Conservation (phyloP, 1,284 basidiomycete species). For the Apiotrichum akiyoshidainum region DNA sequence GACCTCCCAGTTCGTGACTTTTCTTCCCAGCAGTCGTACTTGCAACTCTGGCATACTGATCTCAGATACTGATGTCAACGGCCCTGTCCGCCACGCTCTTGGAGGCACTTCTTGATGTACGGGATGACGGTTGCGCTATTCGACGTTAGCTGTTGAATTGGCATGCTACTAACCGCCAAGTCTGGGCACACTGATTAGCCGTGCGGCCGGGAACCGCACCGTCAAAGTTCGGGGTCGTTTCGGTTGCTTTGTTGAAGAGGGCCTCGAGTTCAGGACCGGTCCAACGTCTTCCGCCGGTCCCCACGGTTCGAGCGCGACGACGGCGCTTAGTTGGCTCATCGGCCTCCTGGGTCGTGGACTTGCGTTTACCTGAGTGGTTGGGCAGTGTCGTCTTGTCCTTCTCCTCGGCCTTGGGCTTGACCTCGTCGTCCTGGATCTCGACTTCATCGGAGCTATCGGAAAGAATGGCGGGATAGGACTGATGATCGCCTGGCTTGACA, state of each 20-base stretch:
- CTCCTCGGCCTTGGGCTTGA: too few relatives aligned
- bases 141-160: too few relatives aligned
- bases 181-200: slow-evolving; percentile 9
- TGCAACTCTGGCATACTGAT: too few relatives aligned
- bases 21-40: too few relatives aligned
- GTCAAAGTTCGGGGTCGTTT: not conserved
- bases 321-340: not conserved
- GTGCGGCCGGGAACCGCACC: slow-evolving; percentile 11
- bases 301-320: not conserved
- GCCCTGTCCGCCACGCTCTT: not conserved
- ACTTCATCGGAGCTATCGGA: too few relatives aligned
- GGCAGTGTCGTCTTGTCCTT: too few relatives aligned
- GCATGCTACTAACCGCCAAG: slow-evolving; percentile 12
- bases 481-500: too few relatives aligned
- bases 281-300: not conserved
- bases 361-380: too few relatives aligned
- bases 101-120: not conserved
- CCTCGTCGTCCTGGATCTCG: too few relatives aligned
- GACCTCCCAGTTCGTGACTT: too few relatives aligned
- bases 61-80: not conserved
- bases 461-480: too few relatives aligned
- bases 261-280: not conserved
- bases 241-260: not conserved
- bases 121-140: not conserved
- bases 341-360: not conserved